These are phyloP conservation scores for Salix caprea DNA, from an alignment of 345 rosid species.

Conservation along the genomic window DNA sequence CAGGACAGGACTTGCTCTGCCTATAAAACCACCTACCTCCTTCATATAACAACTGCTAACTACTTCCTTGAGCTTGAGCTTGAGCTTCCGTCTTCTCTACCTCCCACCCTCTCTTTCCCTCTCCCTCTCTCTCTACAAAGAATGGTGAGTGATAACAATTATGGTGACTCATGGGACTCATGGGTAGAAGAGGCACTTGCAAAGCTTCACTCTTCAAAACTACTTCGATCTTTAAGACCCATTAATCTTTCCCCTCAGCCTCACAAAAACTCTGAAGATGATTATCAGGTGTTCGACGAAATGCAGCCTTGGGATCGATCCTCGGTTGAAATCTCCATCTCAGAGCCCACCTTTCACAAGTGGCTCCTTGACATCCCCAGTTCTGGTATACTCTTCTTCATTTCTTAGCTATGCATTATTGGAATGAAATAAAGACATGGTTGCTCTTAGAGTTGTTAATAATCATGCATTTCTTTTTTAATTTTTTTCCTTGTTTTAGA, in stretches of 20 bases:
- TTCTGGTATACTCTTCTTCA: conserved; percentile 39
- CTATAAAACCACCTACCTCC: too few relatives aligned
- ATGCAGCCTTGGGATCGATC: conserved; percentile 77
- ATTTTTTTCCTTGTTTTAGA: not conserved
- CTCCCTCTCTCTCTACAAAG: not conserved
- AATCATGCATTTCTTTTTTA: not conserved
- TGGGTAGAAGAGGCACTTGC: conserved; percentile 72
- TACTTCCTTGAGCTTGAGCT: not conserved
- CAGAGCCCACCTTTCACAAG: conserved; percentile 53
- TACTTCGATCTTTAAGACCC: conserved; percentile 80
- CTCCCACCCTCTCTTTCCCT: not conserved
- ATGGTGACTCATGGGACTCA: conserved; percentile 47
- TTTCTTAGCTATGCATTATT: not conserved
- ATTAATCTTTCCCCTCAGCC: conserved; percentile 39
- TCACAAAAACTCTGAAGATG: conserved; percentile 8
- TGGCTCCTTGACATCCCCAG: conserved; percentile 87
- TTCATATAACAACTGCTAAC: not conserved
- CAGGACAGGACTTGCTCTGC: too few relatives aligned
- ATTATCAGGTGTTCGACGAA: conserved; percentile 61
- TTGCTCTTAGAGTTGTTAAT: not conserved
- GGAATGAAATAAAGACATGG: too few relatives aligned
- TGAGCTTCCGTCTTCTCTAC: not conserved
- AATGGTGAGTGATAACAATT: conserved; percentile 8
- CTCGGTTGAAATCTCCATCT: conserved; percentile 62
- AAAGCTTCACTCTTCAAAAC: conserved; percentile 57